Evolutionary conservation across 495 filamentous ascomycete genomes (phyloP).

Genomic region (Aspergillus affinis): DNA sequence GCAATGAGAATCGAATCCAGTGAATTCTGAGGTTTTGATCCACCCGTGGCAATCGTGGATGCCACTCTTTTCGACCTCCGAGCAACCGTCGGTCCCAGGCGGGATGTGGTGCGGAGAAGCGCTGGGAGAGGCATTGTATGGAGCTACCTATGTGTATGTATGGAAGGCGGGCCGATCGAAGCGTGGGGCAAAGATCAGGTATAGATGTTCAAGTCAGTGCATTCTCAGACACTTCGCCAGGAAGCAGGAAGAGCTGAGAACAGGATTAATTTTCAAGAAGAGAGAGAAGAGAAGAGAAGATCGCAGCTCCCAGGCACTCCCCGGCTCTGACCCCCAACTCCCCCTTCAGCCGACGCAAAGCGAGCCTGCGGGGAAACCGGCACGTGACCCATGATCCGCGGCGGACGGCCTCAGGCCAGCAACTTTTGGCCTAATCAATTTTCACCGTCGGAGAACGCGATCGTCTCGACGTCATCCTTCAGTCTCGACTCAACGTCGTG

Average conservation of each 20-base stretch:
- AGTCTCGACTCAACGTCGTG: not conserved
- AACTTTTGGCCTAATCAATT: not conserved
- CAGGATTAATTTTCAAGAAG: not conserved
- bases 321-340: not conserved
- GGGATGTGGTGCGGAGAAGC: slow-evolving; percentile 48
- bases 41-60: slow-evolving; percentile 32
- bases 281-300: slow-evolving; percentile 14
- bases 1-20: slow-evolving; percentile 90
- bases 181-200: not conserved
- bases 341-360: slow-evolving; percentile 45
- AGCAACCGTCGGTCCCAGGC: slow-evolving; percentile 36
- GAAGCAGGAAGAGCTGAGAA: not conserved
- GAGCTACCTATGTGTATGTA: slow-evolving; percentile 8
- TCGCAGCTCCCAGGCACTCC: slow-evolving; percentile 8
- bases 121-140: slow-evolving; percentile 43
- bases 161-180: slow-evolving; percentile 1
- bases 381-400: slow-evolving; percentile 25
- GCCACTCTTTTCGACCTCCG: slow-evolving; percentile 36
- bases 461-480: not conserved
- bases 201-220: not conserved
- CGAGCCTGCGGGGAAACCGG: slow-evolving; percentile 42
- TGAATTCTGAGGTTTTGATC: slow-evolving; percentile 36
- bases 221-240: not conserved
- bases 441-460: not conserved
- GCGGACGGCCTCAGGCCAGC: not conserved